Base-by-base conservation (phyloP, 78 protist genomes). In the Polysphondylium violaceum region DNA sequence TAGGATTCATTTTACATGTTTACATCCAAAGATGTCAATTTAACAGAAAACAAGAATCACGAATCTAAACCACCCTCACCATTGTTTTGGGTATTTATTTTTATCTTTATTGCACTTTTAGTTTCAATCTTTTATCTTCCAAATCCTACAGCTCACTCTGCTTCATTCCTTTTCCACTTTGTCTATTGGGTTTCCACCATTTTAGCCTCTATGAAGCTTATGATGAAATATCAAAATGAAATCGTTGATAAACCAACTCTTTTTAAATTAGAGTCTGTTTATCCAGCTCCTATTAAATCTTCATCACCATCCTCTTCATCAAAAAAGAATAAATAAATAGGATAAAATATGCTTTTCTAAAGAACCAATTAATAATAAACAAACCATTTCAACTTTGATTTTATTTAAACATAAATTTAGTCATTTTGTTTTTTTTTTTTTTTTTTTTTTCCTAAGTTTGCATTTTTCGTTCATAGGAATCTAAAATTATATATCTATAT, bases 211-310 rank as follows among this genome's bases (percentile, higher is more conserved):
- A 12, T 50, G 0, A 72, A 72, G 51, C n/a, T 72, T 23, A 63
- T 63, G 14, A 31, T 72, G 29, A 72, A 72, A 72, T 50, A 50
- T 50, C 59, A 72, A 50, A 11, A 29, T 29, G 14, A 11, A 72
- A 72, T 72, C 0, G 78, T 72, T 19, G 78, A 72, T 72, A 72
- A 72, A 72, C 78, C 78, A 50, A 72, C 64, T 19, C 51, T 72
- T 50, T 72, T 72, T 31, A 19, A 33, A 72, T 50, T 72, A 19
- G 78, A 72, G 25, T 50, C 64, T 16, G n/a, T 19, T 50, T 72
- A 72, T 50, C n/a, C 74, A 67, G n/a, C 74, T 0, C 17, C 73
- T 14, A 16, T 25, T 6, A 33, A 36, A 2, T 16, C 69, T 12
- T 14, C 69, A 27, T 12, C 69, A 0, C 8, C 36, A 2, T 23